Evolutionary conservation across 1,139 yeast species (phyloP), one percentile per base, ranked within the genome.

Genomic region (Scheffersomyces stambukii): DNA sequence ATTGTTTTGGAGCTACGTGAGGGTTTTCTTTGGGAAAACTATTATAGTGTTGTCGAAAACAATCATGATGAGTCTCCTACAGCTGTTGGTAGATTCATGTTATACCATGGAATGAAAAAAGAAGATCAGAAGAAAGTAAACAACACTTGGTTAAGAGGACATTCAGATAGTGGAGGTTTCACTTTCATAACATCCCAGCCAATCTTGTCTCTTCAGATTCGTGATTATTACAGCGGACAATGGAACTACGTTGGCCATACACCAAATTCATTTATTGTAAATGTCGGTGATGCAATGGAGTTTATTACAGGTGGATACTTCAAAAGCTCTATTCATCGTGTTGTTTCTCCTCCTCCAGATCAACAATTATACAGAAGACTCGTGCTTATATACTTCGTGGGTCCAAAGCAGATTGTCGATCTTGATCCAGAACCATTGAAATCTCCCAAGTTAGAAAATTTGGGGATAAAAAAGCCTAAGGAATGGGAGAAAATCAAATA

Each of bases 181-280:
- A 61, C 76, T 1, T 69, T 70, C 32, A 66, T 70, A 18, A 58
- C 70, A 3, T 63, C 71, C 6, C 30, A 29, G 43, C 72, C 75
- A 6, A 67, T 69, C 36, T 45, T 66, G n/a, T 60, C 75, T 5
- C 52, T 70, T 22, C 77, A 70, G 38, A 68, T 70, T 27, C 53
- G 65, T 35, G 75, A 70, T 36, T 63, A 64, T 37, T 59, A 48
- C 29, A 57, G 66, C 13, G 69, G 70, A 1, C 46, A 55, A n/a
- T 71, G 76, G 76, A 60, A 51, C 32, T 70, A 64, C 42, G 74
- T 70, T 12, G 54, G 55, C 17, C 75, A 70, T 40, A 54, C 57
- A 4, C 72, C 70, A 5, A 50, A 60, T 23, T 60, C 73, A 1
- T 52, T 70, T 19, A 60, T 71, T 30, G 75, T 70, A 7, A 70